Percentiles rank a stretch among this genome's conserved stretches.
These are phyloP conservation scores for Erysimum cheiri DNA, from an alignment of 441 rosid species.

Conservation along the genomic window DNA sequence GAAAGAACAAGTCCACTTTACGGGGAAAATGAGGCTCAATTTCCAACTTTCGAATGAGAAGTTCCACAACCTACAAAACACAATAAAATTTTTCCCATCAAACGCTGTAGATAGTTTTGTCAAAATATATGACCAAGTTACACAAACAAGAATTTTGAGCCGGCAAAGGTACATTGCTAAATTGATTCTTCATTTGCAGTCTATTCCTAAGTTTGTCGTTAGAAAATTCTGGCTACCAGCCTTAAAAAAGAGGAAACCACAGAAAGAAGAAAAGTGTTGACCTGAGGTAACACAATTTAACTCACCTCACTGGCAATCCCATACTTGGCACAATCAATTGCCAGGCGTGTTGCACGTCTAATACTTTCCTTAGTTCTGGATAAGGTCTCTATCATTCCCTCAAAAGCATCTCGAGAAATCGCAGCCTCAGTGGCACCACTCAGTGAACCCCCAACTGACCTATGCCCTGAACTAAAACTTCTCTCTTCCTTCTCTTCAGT, in stretches of 20 bases:
- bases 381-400: constrained; percentile 99
- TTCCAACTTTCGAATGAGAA: constrained; percentile 88
- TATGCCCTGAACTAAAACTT: constrained; percentile 69
- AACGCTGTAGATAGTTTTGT: constrained; percentile 16
- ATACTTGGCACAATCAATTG: constrained; percentile 97
- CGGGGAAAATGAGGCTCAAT: constrained; percentile 83
- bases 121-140: constrained; percentile 20
- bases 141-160: constrained; percentile 16
- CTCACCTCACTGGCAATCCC: constrained; percentile 97
- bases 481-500: constrained; percentile 76
- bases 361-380: constrained; percentile 99
- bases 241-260: constrained; percentile 21
- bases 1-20: constrained; percentile 92
- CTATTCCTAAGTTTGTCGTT: constrained; percentile 10
- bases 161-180: constrained; percentile 13
- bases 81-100: constrained; percentile 33
- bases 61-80: constrained; percentile 87
- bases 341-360: constrained; percentile 98
- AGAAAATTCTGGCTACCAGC: constrained; percentile 24
- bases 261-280: constrained; percentile 2
- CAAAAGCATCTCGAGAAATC: constrained; percentile 98
- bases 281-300: constrained; percentile 19
- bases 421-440: constrained; percentile 97
- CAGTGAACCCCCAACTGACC: constrained; percentile 72
- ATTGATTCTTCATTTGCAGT: constrained; percentile 10